Evolutionary conservation across 208 protist genomes (phyloP), one percentile per base, ranked within the genome.

Genomic region (Trypanosomatidae sp.): DNA sequence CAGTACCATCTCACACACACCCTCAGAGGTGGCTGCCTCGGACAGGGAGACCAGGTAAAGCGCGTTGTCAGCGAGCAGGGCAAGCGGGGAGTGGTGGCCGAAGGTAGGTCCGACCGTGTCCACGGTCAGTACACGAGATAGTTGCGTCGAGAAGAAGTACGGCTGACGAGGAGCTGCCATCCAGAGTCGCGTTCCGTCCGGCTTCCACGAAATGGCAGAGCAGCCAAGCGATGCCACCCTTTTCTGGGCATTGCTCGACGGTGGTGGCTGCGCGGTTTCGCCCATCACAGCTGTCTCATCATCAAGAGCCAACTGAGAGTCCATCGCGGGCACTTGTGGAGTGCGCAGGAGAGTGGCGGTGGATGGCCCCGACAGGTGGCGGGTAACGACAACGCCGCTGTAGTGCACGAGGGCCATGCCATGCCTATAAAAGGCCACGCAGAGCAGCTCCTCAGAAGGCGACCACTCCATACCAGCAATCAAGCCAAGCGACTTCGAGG

Each of bases 341-440:
- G 36, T 43, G 69, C 75, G 75, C 55, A 74, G 69, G 10, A 80
- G 69, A 9, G 55, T 62, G 22, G 69, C 69, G 36, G 36, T 62
- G 43, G 64, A 62, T 28, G 75, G 65, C 39, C 69, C 64, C 28
- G 69, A 44, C 33, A 80, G 75, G 64, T 80, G 75, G 47, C 77
- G 71, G 41, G 83, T 81, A 46, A 94, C 58, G 56, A 90, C 90
- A 13, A 80, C 80, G 12, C 91, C 85, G 55, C 83, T 87, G 78
- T 91, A 90, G 70, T 93, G 85, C 66, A 95, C 39, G 17, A 93
- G 77, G 43, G 80, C 69, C 47, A 92, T 59, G 22, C 88, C 89
- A 53, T 71, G n/a, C 59, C 79, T 78, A 64, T 80, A 81, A 69
- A 86, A 91, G 65, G 85, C 87, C 50, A 92, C 81, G 71, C 82